Evolutionary conservation across 257 asterid genomes (phyloP).

Genomic region (Solanum etuberosum): DNA sequence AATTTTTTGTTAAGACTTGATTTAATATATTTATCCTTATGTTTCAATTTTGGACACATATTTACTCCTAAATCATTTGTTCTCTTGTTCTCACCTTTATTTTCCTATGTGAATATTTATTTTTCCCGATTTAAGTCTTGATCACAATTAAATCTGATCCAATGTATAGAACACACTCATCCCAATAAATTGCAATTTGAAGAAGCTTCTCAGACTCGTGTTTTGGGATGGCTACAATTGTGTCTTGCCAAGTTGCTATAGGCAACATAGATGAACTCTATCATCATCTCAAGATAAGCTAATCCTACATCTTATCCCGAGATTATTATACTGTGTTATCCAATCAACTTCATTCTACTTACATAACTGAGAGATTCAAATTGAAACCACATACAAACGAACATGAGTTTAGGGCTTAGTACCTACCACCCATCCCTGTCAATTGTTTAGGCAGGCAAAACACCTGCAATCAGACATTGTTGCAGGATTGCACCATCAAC

Average conservation of each 20-base stretch:
- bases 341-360: neutral
- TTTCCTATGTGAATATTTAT: too few species aligned
- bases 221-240: too few species aligned
- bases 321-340: neutral
- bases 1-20: too few species aligned
- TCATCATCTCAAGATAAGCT: neutral
- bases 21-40: neutral
- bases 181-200: neutral
- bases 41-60: neutral
- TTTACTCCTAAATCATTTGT: too few species aligned
- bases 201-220: too few species aligned
- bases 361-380: neutral
- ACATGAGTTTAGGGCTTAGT: neutral
- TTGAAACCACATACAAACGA: neutral
- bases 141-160: neutral
- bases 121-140: neutral
- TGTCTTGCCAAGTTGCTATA: neutral
- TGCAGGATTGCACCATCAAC: neutral
- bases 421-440: neutral
- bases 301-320: neutral
- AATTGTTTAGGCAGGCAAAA: neutral
- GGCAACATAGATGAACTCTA: neutral
- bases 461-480: neutral
- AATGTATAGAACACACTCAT: neutral
- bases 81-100: too few species aligned